phyloP scores from a whole-genome alignment of 177 flowering plant species.

The Vitis hybrid region DNA sequence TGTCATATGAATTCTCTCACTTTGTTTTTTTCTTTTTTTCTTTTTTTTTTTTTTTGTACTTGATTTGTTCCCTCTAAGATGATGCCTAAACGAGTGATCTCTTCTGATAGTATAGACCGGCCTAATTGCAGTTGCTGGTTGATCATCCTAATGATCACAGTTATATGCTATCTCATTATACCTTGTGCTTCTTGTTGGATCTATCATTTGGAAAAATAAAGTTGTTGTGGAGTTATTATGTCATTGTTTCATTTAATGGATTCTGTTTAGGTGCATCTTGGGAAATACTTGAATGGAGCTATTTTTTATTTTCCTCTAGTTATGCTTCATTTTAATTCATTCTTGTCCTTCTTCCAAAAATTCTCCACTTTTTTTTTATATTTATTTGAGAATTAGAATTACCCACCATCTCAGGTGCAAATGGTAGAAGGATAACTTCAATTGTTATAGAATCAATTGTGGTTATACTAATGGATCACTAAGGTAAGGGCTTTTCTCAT shows the following conservation, averaged over 20 bases:
- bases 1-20: no score
- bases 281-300: slow-evolving; percentile 1
- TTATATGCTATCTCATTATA: no score
- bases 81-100: no score
- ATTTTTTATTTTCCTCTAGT: not conserved
- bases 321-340: not conserved
- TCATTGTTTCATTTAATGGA: not conserved
- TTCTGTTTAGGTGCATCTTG: slow-evolving; percentile 55
- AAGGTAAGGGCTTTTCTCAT: slow-evolving; percentile 32
- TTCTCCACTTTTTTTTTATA: not conserved
- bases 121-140: no score
- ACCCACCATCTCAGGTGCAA: slow-evolving; percentile 46
- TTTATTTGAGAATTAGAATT: not conserved
- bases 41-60: no score
- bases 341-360: not conserved
- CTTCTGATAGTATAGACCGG: no score
- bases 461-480: slow-evolving; percentile 59
- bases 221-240: not conserved
- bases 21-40: no score
- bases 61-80: no score
- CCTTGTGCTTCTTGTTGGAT: no score
- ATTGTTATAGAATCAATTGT: slow-evolving; percentile 64
- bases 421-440: slow-evolving; percentile 53
- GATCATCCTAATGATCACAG: no score
- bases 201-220: no score